Evolutionary conservation across 2,329 filamentous ascomycete genomes (phyloP).

Genomic region (Gaeumannomyces sp.): DNA sequence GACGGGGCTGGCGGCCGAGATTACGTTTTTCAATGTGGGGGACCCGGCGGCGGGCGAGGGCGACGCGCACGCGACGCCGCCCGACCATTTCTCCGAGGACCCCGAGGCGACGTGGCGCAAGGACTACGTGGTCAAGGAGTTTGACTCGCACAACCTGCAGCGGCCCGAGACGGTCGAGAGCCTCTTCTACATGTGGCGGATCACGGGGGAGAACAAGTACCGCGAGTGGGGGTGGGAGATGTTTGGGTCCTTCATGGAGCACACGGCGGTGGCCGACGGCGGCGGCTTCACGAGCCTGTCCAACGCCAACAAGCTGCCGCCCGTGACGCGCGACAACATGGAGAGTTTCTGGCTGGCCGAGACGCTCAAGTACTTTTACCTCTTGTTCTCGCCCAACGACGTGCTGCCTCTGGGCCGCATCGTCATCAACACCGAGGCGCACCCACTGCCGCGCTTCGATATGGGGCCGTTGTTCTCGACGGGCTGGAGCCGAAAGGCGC

Average conservation of each 20-base stretch:
- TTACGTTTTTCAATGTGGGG: slow-evolving; percentile 79
- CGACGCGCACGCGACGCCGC: slow-evolving; percentile 41
- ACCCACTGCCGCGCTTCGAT: slow-evolving; percentile 82
- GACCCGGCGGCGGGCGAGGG: slow-evolving; percentile 59
- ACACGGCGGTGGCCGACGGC: slow-evolving; percentile 72
- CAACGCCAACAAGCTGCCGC: slow-evolving; percentile 67
- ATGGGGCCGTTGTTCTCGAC: slow-evolving; percentile 71
- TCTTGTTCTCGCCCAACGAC: slow-evolving; percentile 81
- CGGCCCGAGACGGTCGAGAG: slow-evolving; percentile 95
- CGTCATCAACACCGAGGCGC: slow-evolving; percentile 94
- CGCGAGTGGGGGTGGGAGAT: slow-evolving; percentile 98
- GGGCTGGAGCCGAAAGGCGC: slow-evolving; percentile 69
- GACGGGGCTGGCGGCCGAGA: slow-evolving; percentile 90
- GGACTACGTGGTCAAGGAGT: slow-evolving; percentile 73
- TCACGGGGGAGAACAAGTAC: slow-evolving; percentile 84
- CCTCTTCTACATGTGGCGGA: slow-evolving; percentile 97
- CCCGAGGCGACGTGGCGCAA: slow-evolving; percentile 61
- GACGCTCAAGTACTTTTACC: slow-evolving; percentile 95
- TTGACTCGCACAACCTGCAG: slow-evolving; percentile 90
- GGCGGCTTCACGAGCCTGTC: slow-evolving; percentile 77
- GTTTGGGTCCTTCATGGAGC: slow-evolving; percentile 84
- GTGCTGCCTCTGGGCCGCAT: slow-evolving; percentile 78
- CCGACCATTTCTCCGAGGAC: slow-evolving; percentile 31
- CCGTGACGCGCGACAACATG: slow-evolving; percentile 79
- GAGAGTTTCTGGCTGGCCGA: slow-evolving; percentile 99